Evolutionary conservation across 73 alveolate species (phyloP).

Genomic region (Paramecium pentaurelia): DNA sequence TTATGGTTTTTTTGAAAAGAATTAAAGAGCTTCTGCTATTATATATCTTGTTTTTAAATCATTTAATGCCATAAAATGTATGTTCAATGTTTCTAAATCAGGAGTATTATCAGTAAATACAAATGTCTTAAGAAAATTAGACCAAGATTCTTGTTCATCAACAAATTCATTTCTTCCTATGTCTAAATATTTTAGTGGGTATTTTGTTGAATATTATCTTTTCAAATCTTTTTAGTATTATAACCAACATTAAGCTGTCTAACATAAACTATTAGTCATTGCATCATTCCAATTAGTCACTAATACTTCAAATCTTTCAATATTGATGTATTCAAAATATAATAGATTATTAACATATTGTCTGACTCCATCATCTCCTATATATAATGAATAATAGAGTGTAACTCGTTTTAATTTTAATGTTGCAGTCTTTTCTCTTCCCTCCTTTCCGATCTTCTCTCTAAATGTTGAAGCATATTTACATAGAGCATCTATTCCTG

Average conservation of each 20-base stretch:
- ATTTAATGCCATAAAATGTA: constrained; percentile 34
- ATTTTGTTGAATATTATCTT: background rate
- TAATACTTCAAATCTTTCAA: background rate
- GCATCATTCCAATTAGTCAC: constrained; percentile 8
- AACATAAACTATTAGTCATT: background rate
- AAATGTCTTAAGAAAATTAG: background rate
- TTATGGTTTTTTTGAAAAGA: background rate
- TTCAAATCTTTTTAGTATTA: background rate
- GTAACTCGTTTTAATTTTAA: background rate
- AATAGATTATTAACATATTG: background rate
- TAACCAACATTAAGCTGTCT: background rate
- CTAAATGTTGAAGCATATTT: background rate
- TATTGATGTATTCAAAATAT: background rate
- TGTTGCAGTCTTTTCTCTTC: background rate
- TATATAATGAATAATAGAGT: background rate
- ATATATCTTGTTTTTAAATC: background rate
- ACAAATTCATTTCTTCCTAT: constrained; percentile 31
- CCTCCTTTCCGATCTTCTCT: background rate
- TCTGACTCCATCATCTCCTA: background rate
- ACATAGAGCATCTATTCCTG: background rate
- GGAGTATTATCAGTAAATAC: constrained; percentile 22
- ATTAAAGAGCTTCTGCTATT: background rate
- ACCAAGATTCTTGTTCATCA: background rate
- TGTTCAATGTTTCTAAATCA: background rate
- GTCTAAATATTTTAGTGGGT: background rate